These are phyloP conservation scores for Multifurca ochricompacta DNA, from an alignment of 768 basidiomycete genomes.

Conservation along the genomic window DNA sequence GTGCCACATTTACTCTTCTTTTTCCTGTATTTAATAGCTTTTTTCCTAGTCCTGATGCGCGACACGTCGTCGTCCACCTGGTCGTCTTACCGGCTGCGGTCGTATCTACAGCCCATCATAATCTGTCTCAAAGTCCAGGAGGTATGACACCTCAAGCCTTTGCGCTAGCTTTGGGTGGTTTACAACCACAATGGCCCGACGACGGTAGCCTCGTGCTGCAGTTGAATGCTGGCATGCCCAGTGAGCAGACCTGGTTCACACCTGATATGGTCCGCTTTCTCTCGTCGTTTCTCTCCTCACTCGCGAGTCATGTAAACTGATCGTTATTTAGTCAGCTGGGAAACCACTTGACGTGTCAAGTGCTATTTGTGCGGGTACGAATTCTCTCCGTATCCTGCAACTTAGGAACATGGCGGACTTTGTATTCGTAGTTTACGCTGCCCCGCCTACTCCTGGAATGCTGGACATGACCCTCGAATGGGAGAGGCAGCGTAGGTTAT, in stretches of 20 bases:
- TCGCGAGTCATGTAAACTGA: neutral
- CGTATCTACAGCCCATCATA: conserved; percentile 4
- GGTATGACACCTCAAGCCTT: conserved; percentile 11
- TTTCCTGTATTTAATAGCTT: neutral
- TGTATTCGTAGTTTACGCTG: conserved; percentile 13
- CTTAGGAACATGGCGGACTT: conserved; percentile 9
- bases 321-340: neutral
- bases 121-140: neutral
- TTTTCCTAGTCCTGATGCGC: conserved; percentile 3
- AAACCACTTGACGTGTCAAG: conserved; percentile 11
- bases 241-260: conserved; percentile 9
- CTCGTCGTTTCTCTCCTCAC: neutral
- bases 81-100: conserved; percentile 7
- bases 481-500: conserved; percentile 4
- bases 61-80: conserved; percentile 14
- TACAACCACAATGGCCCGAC: conserved; percentile 15
- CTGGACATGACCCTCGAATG: neutral
- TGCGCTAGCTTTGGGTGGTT: conserved; percentile 4
- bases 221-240: conserved; percentile 8
- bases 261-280: conserved; percentile 10
- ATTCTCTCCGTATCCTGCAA: conserved; percentile 14
- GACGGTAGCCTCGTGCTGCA: conserved; percentile 11
- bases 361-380: conserved; percentile 12
- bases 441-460: conserved; percentile 2
- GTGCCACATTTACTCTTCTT: neutral